Base-by-base conservation (phyloP, 139 green algal species). In the Chlorella sp. region DNA sequence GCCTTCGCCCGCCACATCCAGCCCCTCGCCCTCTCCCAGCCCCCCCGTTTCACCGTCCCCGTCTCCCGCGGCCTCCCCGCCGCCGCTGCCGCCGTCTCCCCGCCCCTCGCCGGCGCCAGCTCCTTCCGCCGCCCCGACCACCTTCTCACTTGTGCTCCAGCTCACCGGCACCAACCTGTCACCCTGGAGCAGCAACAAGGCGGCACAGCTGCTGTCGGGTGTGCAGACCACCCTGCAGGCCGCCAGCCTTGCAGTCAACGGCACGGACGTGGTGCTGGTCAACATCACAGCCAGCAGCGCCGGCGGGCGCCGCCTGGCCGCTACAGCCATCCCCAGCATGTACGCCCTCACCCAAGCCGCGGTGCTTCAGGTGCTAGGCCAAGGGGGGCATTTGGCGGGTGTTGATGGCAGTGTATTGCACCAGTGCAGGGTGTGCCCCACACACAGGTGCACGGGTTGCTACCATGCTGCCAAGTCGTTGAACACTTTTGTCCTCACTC, bases 321-420 rank as follows among this genome's bases (percentile, higher is more conserved):
- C 26, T 20, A n/a, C 74, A 30, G 74, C 74, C 47, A 81, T 81
- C 55, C 74, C 74, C 55, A 70, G 55, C 55, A 28, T 81, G 55
- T 81, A 81, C 55, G 21, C 12, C 17, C 21, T 51, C 17, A 67
- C 26, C 20, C 44, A 81, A 34, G 30, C 30, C 30, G 74, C 57
- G 32, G 32, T 41, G 18, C 6, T 81, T 20, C 47, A 81, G 74
- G 74, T 18, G 32, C 44, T n/a, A n/a, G n/a, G n/a, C n/a, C n/a
- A n/a, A n/a, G n/a, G n/a, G n/a, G n/a, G n/a, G n/a, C n/a, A n/a
- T n/a, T n/a, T n/a, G n/a, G n/a, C n/a, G n/a, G n/a, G n/a, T n/a
- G n/a, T n/a, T n/a, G n/a, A n/a, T n/a, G n/a, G n/a, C n/a, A n/a
- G n/a, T n/a, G n/a, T n/a, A n/a, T n/a, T n/a, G n/a, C n/a, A n/a